phyloP scores from a whole-genome alignment of 306 rosid genomes.

The Cucumis melo region DNA sequence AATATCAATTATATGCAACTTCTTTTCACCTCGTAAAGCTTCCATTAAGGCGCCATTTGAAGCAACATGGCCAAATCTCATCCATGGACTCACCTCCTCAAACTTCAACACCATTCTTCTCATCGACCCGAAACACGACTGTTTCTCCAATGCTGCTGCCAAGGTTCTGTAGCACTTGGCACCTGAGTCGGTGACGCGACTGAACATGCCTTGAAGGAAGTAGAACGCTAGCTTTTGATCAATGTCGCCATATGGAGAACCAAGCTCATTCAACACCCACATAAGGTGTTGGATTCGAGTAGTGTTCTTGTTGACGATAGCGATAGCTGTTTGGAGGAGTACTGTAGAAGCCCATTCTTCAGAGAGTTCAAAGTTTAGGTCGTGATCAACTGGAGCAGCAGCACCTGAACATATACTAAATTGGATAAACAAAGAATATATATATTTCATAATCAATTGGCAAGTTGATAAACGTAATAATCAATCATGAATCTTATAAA shows the following conservation, averaged over 20 bases:
- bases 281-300: constrained; percentile 55
- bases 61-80: constrained; percentile 88
- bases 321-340: constrained; percentile 58
- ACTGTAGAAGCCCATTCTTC: constrained; percentile 54
- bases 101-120: constrained; percentile 62
- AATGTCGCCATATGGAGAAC: constrained; percentile 74
- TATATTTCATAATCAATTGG: too few relatives aligned
- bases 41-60: constrained; percentile 83
- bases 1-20: constrained; percentile 61
- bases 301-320: constrained; percentile 58
- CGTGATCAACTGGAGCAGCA: constrained; percentile 10
- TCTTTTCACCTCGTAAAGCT: constrained; percentile 66
- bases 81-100: constrained; percentile 90
- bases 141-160: constrained; percentile 54
- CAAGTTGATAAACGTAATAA: too few relatives aligned
- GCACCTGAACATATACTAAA: background rate
- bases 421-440: too few relatives aligned
- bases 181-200: constrained; percentile 70
- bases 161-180: constrained; percentile 47
- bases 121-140: constrained; percentile 69
- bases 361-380: constrained; percentile 43
- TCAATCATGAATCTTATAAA: too few relatives aligned
- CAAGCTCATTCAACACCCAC: constrained; percentile 94
- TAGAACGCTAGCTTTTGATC: constrained; percentile 70
- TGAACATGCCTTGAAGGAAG: constrained; percentile 71